phyloP scores from a whole-genome alignment of 257 asterid genomes.

The Gentiana dahurica region DNA sequence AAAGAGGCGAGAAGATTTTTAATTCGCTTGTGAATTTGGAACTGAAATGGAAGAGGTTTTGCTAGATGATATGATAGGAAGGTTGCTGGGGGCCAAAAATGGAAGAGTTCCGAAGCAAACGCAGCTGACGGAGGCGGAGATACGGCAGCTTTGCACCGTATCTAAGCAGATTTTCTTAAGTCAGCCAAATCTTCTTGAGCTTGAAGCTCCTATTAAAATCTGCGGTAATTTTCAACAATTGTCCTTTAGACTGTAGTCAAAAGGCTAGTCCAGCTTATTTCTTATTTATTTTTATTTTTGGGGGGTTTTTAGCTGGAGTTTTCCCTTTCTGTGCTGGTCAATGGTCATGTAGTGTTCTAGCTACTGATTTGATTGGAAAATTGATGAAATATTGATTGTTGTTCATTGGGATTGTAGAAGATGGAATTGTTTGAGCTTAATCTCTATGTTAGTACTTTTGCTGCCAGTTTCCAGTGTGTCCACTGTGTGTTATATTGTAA shows the following conservation, averaged over 20 bases:
- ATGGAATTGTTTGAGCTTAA: not conserved
- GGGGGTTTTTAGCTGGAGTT: not conserved
- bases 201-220: constrained; percentile 25
- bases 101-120: constrained; percentile 27
- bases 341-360: not conserved
- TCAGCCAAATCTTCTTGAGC: constrained; percentile 27
- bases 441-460: not conserved
- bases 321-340: not conserved
- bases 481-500: not conserved
- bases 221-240: constrained; percentile 13
- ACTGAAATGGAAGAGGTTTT: constrained; percentile 20
- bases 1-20: not conserved
- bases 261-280: too few species aligned
- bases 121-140: constrained; percentile 20
- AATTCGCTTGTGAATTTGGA: not conserved
- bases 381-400: too few species aligned
- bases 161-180: constrained; percentile 21
- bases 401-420: not conserved
- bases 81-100: constrained; percentile 17
- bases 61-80: constrained; percentile 19
- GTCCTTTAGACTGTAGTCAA: too few species aligned
- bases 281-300: not conserved
- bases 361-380: too few species aligned
- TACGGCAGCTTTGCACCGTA: constrained; percentile 18
- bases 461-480: not conserved